These are phyloP conservation scores for Cyclotella kingstonii DNA, from an alignment of 108 stramenopile genomes.

Conservation along the genomic window DNA sequence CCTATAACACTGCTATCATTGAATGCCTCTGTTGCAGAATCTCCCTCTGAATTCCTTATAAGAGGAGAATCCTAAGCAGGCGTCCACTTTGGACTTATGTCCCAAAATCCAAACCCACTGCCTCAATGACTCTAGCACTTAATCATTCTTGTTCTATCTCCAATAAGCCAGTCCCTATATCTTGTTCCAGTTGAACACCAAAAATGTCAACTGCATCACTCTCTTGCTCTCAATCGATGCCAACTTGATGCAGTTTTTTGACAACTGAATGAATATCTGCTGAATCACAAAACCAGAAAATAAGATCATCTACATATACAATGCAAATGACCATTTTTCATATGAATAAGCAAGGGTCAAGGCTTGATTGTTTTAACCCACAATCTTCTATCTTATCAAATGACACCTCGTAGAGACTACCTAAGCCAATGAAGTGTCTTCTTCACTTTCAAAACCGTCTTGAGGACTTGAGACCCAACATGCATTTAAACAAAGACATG, in stretches of 20 bases:
- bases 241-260: background rate
- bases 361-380: background rate
- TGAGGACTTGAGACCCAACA: background rate
- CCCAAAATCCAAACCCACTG: background rate
- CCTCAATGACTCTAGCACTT: background rate
- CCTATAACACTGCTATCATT: background rate
- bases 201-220: background rate
- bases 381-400: background rate
- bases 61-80: background rate
- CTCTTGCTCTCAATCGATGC: background rate
- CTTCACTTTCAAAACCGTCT: background rate
- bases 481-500: background rate
- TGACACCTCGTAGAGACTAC: background rate
- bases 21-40: background rate
- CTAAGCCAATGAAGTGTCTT: background rate
- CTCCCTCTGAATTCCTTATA: background rate
- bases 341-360: slow-evolving; percentile 1
- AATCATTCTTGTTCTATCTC: background rate
- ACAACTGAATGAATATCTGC: background rate
- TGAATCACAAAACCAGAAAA: background rate
- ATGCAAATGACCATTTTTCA: background rate
- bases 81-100: background rate
- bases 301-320: background rate
- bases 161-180: background rate
- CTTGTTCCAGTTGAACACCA: background rate